Base-by-base conservation (phyloP, 805 yeast genomes). In the Nakazawaea ernobii region DNA sequence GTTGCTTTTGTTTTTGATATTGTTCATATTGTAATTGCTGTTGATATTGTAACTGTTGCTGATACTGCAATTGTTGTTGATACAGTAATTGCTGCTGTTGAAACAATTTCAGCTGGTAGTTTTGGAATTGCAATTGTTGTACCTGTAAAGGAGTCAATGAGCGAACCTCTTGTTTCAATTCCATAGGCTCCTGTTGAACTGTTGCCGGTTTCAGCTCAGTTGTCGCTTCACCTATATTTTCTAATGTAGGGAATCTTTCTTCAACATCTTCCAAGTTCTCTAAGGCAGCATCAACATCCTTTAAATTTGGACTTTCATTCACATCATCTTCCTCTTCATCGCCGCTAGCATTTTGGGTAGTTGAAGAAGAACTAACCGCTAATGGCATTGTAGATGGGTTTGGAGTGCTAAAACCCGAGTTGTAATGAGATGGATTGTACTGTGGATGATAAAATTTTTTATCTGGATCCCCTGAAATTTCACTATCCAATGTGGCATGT, bases 171-270 rank as follows among this genome's bases (percentile, higher is more conserved):
- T 32, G 48, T 35, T 32, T 42, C 29, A 30, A 36, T 10, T 30
- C 36, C 13, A 9, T 35, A 9, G 11, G 24, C 29, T 13, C 38
- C 17, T 11, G 17, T 41, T 29, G 20, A 27, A 15, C 20, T 37
- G 43, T 20, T 38, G 46, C 42, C 2, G 37, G 42, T 29, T 27
- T 37, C 13, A 15, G 42, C 32, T n/a, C 36, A 33, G 27, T 10
- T 7, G 17, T 32, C 9, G 10, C 17, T 13, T 43, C 35, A 6
- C 27, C 13, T 15, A 41, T 49, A 11, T 63, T 68, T 26, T 73
- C 76, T n/a, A 74, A 55, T 2, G 75, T 69, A 0, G 80, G 84
- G 53, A 70, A 79, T 42, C 82, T 61, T 48, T 73, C 73, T 54
- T 76, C 82, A 1, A 72, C 76, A 32, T 73, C 61, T 6, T 66